Evolutionary conservation across 2,329 filamentous ascomycete species (phyloP).

Genomic region (Fusarium tjaetaba): DNA sequence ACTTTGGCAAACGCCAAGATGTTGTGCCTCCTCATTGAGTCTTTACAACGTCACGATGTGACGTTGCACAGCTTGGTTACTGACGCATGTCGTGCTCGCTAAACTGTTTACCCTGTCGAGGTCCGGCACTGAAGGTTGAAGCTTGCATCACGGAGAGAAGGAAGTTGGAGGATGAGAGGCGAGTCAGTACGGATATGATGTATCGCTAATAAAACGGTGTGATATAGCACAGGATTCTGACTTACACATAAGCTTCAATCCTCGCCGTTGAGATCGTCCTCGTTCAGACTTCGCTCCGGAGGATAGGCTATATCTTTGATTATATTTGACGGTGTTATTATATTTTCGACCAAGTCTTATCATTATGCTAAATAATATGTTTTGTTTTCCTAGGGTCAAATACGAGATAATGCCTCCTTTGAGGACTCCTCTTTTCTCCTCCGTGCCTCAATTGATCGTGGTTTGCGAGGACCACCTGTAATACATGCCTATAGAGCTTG

Average conservation of each 20-base stretch:
- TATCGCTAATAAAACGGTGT: neutral
- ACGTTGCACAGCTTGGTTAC: slow-evolving; percentile 8
- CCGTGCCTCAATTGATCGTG: neutral
- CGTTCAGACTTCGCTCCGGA: neutral
- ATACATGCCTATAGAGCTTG: neutral
- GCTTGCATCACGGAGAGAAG: neutral
- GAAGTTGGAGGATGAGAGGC: neutral
- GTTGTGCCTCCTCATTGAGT: neutral
- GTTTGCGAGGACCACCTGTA: neutral
- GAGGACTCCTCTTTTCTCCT: neutral
- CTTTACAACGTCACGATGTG: slow-evolving; percentile 5
- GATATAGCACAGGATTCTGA: neutral
- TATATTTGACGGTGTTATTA: neutral
- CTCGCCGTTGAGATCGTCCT: neutral
- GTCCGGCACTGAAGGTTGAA: neutral
- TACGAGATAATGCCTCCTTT: neutral
- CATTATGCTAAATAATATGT: neutral
- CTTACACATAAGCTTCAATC: neutral
- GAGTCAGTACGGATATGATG: neutral
- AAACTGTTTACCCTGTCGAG: neutral
- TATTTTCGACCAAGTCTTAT: neutral
- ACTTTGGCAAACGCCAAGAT: neutral
- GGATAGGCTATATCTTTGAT: neutral
- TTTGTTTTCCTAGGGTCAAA: neutral
- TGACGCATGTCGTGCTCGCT: neutral